Conservation (phyloP, 2,329 filamentous ascomycete species). For the Penicillium sp. region DNA sequence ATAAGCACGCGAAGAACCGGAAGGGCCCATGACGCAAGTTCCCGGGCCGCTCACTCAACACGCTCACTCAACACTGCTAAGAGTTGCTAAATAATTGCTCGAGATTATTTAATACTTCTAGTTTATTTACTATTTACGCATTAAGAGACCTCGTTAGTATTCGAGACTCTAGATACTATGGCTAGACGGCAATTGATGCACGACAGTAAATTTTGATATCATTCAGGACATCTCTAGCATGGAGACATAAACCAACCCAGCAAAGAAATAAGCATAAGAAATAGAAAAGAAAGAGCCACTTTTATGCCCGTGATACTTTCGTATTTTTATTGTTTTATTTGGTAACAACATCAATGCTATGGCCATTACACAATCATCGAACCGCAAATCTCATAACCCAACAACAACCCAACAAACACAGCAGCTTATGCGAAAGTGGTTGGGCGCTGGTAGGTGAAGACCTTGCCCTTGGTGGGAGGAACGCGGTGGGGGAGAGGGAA, state of each 20-base stretch:
- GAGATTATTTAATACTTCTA: too few relatives aligned
- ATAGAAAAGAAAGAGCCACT: neutral
- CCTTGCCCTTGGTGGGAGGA: slow-evolving; percentile 76
- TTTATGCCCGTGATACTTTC: neutral
- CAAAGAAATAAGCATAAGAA: too few relatives aligned
- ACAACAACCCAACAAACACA: slow-evolving; percentile 35
- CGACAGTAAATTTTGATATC: slow-evolving; percentile 33
- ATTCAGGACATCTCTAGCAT: slow-evolving; percentile 38
- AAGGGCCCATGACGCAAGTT: too few relatives aligned
- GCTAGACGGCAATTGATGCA: too few relatives aligned
- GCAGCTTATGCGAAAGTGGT: slow-evolving; percentile 98
- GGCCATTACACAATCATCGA: slow-evolving; percentile 41
- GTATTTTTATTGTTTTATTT: neutral
- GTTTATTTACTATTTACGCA: too few relatives aligned
- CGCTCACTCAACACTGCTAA: too few relatives aligned
- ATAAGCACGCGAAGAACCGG: too few relatives aligned
- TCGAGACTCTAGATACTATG: too few relatives aligned
- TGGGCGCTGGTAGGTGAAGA: slow-evolving; percentile 90
- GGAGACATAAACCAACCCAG: too few relatives aligned
- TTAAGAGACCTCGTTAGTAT: too few relatives aligned
- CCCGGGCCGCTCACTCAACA: too few relatives aligned
- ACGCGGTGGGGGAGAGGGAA: slow-evolving; percentile 98
- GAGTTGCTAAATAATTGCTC: too few relatives aligned
- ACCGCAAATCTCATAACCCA: slow-evolving; percentile 34
- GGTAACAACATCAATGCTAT: slow-evolving; percentile 35